A percentile compares a stretch with the other conserved stretches of the same genome.
These are phyloP conservation scores for Heterobasidion annosum DNA, from an alignment of 1,284 basidiomycete genomes.

Conservation along the genomic window DNA sequence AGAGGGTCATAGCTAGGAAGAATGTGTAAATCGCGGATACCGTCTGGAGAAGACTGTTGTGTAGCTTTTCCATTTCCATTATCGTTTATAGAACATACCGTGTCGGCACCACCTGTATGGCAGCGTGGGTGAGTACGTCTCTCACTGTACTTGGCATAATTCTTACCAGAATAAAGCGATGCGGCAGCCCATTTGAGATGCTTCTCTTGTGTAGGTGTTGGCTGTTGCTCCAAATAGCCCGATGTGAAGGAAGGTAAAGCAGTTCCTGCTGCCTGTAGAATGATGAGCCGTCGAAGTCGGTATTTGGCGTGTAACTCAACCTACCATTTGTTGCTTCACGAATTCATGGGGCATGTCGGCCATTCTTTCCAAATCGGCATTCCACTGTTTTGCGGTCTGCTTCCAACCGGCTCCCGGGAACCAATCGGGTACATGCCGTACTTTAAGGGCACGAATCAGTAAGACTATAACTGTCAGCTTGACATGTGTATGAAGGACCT, in stretches of 20 bases:
- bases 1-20: background rate
- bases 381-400: constrained; percentile 14
- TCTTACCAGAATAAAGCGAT: background rate
- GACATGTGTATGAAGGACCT: background rate
- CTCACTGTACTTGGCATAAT: background rate
- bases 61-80: background rate
- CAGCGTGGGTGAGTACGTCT: background rate
- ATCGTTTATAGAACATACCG: background rate
- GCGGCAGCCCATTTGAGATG: background rate
- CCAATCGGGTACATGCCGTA: constrained; percentile 14
- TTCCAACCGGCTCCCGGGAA: constrained; percentile 17
- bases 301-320: background rate
- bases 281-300: background rate
- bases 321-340: background rate
- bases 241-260: background rate
- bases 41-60: background rate
- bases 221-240: background rate
- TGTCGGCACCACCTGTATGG: background rate
- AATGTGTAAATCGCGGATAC: background rate
- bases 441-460: background rate
- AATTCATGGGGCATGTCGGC: background rate
- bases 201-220: background rate
- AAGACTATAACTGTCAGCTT: background rate
- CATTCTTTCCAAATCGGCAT: background rate
- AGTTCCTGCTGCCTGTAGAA: background rate